Conservation (phyloP, 352 stramenopile species). For the Phytophthora macrochlamydospora region DNA sequence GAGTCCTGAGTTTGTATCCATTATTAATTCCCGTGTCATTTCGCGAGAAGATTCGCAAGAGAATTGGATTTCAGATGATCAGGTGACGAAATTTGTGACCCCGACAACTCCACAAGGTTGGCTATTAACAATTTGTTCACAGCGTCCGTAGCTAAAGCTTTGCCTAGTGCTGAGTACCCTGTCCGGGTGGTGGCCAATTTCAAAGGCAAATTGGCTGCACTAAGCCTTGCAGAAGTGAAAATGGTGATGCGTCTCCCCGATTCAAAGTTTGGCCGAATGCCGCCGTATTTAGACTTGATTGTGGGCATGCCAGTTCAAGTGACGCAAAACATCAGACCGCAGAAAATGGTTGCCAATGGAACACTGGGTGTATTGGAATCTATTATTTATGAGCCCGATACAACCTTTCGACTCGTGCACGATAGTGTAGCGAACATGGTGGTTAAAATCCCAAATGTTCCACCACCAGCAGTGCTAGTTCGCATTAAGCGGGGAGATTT, state of each 20-base stretch:
- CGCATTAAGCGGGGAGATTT: neutral
- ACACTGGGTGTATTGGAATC: conserved; percentile 3
- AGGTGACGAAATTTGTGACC: neutral
- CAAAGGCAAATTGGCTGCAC: neutral
- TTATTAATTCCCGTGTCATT: conserved; percentile 6
- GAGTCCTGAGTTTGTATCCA: neutral
- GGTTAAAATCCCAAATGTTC: neutral
- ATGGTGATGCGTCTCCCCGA: conserved; percentile 1
- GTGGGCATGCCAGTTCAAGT: conserved; percentile 10
- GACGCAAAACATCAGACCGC: conserved; percentile 1
- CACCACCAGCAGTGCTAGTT: conserved; percentile 1
- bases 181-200: conserved; percentile 8
- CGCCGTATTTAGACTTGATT: neutral
- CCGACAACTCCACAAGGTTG: neutral
- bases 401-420: conserved; percentile 3
- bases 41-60: neutral
- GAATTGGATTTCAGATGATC: neutral
- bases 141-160: neutral
- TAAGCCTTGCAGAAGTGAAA: neutral
- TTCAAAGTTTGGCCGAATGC: conserved; percentile 10
- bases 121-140: conserved; percentile 7
- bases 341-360: conserved; percentile 19
- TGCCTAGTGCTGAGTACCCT: neutral
- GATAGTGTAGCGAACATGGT: conserved; percentile 4
- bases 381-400: conserved; percentile 5